Evolutionary conservation across 2,329 filamentous ascomycete species (phyloP).

Genomic region (Xylariaceae sp.): DNA sequence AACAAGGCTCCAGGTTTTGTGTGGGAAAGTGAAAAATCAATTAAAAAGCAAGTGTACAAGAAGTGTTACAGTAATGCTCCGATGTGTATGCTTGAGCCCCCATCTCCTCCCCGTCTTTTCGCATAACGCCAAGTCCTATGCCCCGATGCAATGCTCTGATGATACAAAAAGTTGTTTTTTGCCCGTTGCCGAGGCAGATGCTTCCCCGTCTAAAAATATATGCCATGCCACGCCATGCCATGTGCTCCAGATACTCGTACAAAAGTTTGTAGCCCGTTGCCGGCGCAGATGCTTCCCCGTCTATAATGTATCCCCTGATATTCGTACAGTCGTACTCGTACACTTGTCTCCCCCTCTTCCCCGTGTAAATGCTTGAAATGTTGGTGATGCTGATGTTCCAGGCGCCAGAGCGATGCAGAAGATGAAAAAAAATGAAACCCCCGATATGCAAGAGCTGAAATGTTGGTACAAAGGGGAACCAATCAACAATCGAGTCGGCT

Average conservation of each 20-base stretch:
- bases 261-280: constrained; percentile 14
- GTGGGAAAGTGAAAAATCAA: constrained; percentile 44
- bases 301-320: constrained; percentile 18
- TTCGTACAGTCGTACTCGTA: constrained; percentile 24
- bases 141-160: constrained; percentile 14
- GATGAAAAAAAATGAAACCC: constrained; percentile 17
- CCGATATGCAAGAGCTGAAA: not conserved
- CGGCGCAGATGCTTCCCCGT: constrained; percentile 16
- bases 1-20: constrained; percentile 43
- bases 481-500: not conserved
- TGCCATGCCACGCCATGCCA: not conserved
- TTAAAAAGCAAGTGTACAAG: constrained; percentile 3
- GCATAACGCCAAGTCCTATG: constrained; percentile 2
- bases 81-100: constrained; percentile 15
- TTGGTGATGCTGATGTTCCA: constrained; percentile 3
- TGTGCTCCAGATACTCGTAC: constrained; percentile 12
- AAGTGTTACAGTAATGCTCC: constrained; percentile 1
- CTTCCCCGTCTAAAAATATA: constrained; percentile 6
- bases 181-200: constrained; percentile 20
- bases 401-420: constrained; percentile 22
- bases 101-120: not conserved
- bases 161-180: constrained; percentile 16
- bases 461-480: not conserved
- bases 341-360: constrained; percentile 1
- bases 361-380: constrained; percentile 23